Conservation (phyloP, 2,329 filamentous ascomycete species). For the Colletotrichum filicis region DNA sequence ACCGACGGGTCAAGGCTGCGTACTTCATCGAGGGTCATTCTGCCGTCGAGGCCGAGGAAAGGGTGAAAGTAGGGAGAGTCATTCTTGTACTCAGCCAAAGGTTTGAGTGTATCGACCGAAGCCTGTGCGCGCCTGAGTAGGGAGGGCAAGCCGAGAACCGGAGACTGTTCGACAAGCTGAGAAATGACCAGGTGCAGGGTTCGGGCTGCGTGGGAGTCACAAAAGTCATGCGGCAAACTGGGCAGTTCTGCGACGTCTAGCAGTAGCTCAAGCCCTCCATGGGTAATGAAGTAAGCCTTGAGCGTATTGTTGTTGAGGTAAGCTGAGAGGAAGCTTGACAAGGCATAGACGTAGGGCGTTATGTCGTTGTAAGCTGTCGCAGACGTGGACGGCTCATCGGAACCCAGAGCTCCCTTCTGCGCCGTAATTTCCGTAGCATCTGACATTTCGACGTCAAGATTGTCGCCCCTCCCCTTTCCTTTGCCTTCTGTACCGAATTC, state of each 20-base stretch:
- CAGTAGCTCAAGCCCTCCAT: conserved; percentile 84
- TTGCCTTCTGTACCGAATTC: conserved; percentile 52
- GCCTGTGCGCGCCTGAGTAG: conserved; percentile 79
- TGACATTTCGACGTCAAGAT: conserved; percentile 73
- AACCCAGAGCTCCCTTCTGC: conserved; percentile 31
- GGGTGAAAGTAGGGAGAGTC: conserved; percentile 76
- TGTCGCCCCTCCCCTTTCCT: conserved; percentile 46
- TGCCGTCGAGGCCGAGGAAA: conserved; percentile 63
- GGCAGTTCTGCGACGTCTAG: conserved; percentile 86
- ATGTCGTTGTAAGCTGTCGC: conserved; percentile 52
- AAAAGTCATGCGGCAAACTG: conserved; percentile 80
- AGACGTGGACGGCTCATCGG: conserved; percentile 40
- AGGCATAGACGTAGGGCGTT: conserved; percentile 78
- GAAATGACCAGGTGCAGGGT: conserved; percentile 80
- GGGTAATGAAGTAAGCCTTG: conserved; percentile 79
- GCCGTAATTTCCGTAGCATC: conserved; percentile 55
- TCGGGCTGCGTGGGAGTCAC: conserved; percentile 73
- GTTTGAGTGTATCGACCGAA: conserved; percentile 74
- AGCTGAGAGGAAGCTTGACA: conserved; percentile 78
- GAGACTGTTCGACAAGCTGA: conserved; percentile 81
- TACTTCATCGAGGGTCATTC: conserved; percentile 44
- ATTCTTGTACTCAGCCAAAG: conserved; percentile 67
- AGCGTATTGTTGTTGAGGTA: conserved; percentile 81
- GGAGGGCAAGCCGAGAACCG: conserved; percentile 84
- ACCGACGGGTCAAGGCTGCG: conserved; percentile 48